Evolutionary conservation across 2,329 filamentous ascomycete genomes (phyloP).

Genomic region (Aureobasidium uvarum): DNA sequence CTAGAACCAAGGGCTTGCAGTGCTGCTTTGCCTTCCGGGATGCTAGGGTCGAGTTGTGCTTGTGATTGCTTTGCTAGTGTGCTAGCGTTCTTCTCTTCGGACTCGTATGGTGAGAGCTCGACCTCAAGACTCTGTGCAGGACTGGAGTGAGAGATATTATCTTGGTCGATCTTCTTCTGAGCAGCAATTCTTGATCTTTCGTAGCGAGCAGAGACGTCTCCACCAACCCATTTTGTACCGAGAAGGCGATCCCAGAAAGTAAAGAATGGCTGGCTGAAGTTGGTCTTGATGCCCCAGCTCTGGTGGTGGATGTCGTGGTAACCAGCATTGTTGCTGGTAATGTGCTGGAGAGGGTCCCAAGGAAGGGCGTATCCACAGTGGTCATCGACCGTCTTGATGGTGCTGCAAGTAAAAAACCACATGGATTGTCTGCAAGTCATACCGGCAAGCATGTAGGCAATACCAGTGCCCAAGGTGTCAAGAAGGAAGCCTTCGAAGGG

Average conservation of each 20-base stretch:
- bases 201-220: conserved; percentile 59
- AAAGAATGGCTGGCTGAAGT: conserved; percentile 58
- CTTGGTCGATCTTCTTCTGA: conserved; percentile 54
- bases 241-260: conserved; percentile 72
- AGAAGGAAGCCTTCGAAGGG: conserved; percentile 90
- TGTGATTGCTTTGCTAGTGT: conserved; percentile 31
- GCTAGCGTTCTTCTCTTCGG: conserved; percentile 32
- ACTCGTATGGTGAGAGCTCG: conserved; percentile 32
- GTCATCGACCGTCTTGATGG: conserved; percentile 95
- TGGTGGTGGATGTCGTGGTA: conserved; percentile 99
- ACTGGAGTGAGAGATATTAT: conserved; percentile 30
- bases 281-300: conserved; percentile 97
- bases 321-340: conserved; percentile 91
- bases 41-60: conserved; percentile 30
- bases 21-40: conserved; percentile 41
- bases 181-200: conserved; percentile 56
- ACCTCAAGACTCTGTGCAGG: conserved; percentile 18
- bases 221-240: conserved; percentile 78
- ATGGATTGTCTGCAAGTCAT: conserved; percentile 87
- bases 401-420: conserved; percentile 83
- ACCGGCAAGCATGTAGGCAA: conserved; percentile 76
- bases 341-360: conserved; percentile 87
- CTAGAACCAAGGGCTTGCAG: conserved; percentile 43
- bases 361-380: conserved; percentile 96
- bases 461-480: conserved; percentile 81